Percentiles rank a stretch among this genome's conserved stretches.
Evolutionary conservation across 495 filamentous ascomycete genomes (phyloP).

Genomic region (Chaetomium tenue): DNA sequence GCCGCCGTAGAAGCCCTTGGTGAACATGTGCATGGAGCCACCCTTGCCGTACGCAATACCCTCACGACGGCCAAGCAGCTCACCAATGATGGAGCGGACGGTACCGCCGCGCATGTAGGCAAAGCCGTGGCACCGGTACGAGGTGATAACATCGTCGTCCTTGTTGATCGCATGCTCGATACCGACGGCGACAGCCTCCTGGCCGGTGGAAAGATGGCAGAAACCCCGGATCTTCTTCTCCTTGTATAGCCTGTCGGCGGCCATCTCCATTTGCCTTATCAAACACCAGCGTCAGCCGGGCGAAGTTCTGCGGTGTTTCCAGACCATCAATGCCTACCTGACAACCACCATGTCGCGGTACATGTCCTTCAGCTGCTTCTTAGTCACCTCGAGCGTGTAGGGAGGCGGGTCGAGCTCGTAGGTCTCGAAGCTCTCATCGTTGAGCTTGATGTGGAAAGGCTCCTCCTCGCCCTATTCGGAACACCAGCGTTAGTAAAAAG

Average conservation of each 20-base stretch:
- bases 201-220: slow-evolving; percentile 96
- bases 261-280: slow-evolving; percentile 96
- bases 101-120: slow-evolving; percentile 93
- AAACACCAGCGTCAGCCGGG: slow-evolving; percentile 13
- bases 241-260: slow-evolving; percentile 95
- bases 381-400: slow-evolving; percentile 88
- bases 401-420: slow-evolving; percentile 96
- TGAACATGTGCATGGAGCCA: slow-evolving; percentile 99
- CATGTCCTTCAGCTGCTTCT: slow-evolving; percentile 97
- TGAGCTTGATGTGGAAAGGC: slow-evolving; percentile 87
- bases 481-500: slow-evolving; percentile 14
- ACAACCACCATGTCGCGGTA: slow-evolving; percentile 96
- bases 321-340: slow-evolving; percentile 57
- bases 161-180: slow-evolving; percentile 95
- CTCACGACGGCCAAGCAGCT: slow-evolving; percentile 89
- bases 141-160: slow-evolving; percentile 90
- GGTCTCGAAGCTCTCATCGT: slow-evolving; percentile 98
- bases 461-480: slow-evolving; percentile 81
- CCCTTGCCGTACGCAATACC: slow-evolving; percentile 99
- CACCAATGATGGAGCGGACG: slow-evolving; percentile 91
- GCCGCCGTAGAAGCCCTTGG: slow-evolving; percentile 95
- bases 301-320: not conserved
- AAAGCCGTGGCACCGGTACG: slow-evolving; percentile 98
- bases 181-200: slow-evolving; percentile 95
- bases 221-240: slow-evolving; percentile 99